These are phyloP conservation scores for Penicillium egyptiacum DNA, from an alignment of 495 filamentous ascomycete species.

Conservation along the genomic window DNA sequence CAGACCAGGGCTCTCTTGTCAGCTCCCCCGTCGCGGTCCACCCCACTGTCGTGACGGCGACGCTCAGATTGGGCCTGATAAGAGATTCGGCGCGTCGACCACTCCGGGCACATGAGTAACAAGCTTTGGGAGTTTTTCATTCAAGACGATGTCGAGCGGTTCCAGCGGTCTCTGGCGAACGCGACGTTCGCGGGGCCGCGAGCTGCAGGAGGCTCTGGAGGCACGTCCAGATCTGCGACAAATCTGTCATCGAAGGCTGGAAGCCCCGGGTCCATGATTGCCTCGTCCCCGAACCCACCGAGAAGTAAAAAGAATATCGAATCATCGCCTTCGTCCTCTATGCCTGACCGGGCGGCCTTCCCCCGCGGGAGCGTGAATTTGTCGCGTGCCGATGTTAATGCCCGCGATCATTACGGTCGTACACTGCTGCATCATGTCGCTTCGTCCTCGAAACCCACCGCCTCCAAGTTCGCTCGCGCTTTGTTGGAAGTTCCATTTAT, in stretches of 20 bases:
- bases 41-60: constrained; percentile 73
- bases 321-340: constrained; percentile 31
- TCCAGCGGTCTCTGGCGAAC: constrained; percentile 76
- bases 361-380: constrained; percentile 34
- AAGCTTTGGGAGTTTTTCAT: constrained; percentile 94
- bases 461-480: constrained; percentile 69
- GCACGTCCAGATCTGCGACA: constrained; percentile 19
- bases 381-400: constrained; percentile 74
- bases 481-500: constrained; percentile 77
- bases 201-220: constrained; percentile 31
- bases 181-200: constrained; percentile 48
- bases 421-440: constrained; percentile 86
- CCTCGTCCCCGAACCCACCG: constrained; percentile 47
- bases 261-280: constrained; percentile 48
- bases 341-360: constrained; percentile 26
- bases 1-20: constrained; percentile 42
- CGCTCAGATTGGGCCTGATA: constrained; percentile 68
- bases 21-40: constrained; percentile 79
- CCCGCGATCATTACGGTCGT: constrained; percentile 71
- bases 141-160: constrained; percentile 92
- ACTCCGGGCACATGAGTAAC: constrained; percentile 81
- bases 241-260: constrained; percentile 39
- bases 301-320: constrained; percentile 42
- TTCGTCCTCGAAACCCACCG: constrained; percentile 66
- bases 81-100: constrained; percentile 49